phyloP scores from a whole-genome alignment of 139 green algal species.

The Chlorella sp. region DNA sequence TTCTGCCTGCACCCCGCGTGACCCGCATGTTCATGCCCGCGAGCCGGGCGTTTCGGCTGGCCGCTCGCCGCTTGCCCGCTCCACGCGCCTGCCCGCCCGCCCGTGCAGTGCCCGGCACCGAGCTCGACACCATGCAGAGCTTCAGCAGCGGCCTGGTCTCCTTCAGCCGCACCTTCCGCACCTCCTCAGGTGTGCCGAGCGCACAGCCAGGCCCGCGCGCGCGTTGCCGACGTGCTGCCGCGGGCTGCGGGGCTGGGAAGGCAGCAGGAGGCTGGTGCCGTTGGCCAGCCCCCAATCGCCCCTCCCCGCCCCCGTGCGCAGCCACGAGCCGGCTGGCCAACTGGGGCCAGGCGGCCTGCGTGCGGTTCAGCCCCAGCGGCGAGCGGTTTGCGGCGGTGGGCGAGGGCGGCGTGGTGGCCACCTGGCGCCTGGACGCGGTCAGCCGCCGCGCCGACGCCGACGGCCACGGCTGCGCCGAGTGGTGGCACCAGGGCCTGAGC shows the following conservation, averaged over 20 bases:
- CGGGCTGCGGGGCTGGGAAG: no score
- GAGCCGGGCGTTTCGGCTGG: no score
- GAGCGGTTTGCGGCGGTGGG: constrained; percentile 76
- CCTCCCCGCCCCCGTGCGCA: no score
- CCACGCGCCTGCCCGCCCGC: no score
- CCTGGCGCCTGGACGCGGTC: constrained; percentile 71
- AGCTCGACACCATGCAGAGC: constrained; percentile 11
- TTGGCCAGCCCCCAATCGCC: no score
- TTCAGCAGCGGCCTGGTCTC: constrained; percentile 10
- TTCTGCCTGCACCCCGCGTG: not conserved
- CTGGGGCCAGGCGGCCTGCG: constrained; percentile 21
- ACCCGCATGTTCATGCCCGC: no score
- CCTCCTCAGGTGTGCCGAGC: constrained; percentile 2
- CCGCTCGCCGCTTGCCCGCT: no score
- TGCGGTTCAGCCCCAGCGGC: constrained; percentile 65
- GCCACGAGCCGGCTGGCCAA: constrained; percentile 21
- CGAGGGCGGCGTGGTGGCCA: constrained; percentile 73
- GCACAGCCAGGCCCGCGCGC: no score
- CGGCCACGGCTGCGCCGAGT: constrained; percentile 72
- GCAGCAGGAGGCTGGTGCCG: no score
- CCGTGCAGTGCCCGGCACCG: constrained; percentile 1
- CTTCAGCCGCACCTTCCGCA: constrained; percentile 14
- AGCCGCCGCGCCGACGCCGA: constrained; percentile 36
- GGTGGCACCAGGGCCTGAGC: constrained; percentile 68
- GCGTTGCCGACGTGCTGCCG: no score